phyloP scores from a whole-genome alignment of 2,329 filamentous ascomycete genomes.

The Fusarium denticulatum region DNA sequence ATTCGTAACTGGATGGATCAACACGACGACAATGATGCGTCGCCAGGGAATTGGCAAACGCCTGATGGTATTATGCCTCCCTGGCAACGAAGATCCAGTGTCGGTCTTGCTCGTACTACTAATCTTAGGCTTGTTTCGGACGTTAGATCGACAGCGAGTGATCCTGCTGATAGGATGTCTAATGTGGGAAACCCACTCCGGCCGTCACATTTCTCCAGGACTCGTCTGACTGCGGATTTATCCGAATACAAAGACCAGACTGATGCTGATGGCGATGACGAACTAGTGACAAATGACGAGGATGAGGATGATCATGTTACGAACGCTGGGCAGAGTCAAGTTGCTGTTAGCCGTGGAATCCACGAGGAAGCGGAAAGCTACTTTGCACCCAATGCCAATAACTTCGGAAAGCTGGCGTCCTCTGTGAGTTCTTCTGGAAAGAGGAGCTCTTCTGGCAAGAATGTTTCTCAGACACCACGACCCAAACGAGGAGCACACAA shows the following conservation, averaged over 20 bases:
- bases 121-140: constrained; percentile 64
- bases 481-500: constrained; percentile 64
- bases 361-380: constrained; percentile 58
- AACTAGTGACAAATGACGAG: constrained; percentile 84
- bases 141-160: constrained; percentile 68
- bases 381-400: constrained; percentile 62
- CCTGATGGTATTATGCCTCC: constrained; percentile 57
- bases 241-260: constrained; percentile 69
- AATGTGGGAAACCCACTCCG: constrained; percentile 55
- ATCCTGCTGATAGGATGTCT: constrained; percentile 71
- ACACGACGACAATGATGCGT: constrained; percentile 62
- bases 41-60: constrained; percentile 60
- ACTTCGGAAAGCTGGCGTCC: constrained; percentile 51
- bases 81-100: constrained; percentile 64
- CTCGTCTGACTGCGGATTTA: constrained; percentile 47
- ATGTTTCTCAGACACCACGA: constrained; percentile 47
- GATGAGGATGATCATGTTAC: constrained; percentile 67
- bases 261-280: constrained; percentile 89
- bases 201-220: constrained; percentile 49
- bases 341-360: constrained; percentile 41
- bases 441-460: constrained; percentile 43
- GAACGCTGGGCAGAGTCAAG: constrained; percentile 51
- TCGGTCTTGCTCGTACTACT: constrained; percentile 59
- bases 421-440: constrained; percentile 49
- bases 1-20: constrained; percentile 93